Evolutionary conservation across 2,329 filamentous ascomycete genomes (phyloP), one percentile per base, ranked within the genome.

Genomic region (Sporothrix euskadiensis): DNA sequence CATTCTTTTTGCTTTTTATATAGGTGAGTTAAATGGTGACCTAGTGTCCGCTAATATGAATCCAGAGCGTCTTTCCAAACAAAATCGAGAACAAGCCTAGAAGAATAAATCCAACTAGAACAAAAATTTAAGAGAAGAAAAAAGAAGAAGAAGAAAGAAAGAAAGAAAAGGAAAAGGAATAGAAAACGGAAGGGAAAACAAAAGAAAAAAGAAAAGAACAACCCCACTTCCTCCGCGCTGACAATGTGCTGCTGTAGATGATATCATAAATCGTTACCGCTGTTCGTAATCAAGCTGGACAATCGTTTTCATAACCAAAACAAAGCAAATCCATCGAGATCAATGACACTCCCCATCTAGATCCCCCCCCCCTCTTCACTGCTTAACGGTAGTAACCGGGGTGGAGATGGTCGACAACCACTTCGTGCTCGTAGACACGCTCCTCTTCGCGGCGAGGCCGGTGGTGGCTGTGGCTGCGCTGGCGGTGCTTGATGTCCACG

Each of bases 381-480:
- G 35, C 35, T 71, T 41, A 81, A 41, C 78, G 78, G 56, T 78
- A 74, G 35, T 80, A 82, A 0, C 74, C 71, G 2, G 78, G 75
- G 41, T 76, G 76, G 1, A 68, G 65, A 71, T 81, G 83, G 71
- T 93, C 91, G 77, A 89, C 91, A 68, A 90, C 81, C 71, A 92
- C 84, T 79, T 93, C 91, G 44, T 89, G 87, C 82, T 93, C 91
- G 74, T 89, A 87, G 76, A 91, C 85, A 30, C 87, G 84, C 77
- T 92, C 89, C 71, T 92, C 90, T 56, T 90, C 89, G 71, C 80
- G 80, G 75, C 82, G 75, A 14, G 76, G 75, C 22, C 77, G 76
- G 26, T 70, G 73, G 3, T 63, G 70, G 72, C 71, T 74, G 32
- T 78, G 77, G 76, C 76, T 79, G 71, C 81, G 80, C 32, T 80